phyloP scores from a whole-genome alignment of 768 basidiomycete genomes.

The Dioszegia crocea region DNA sequence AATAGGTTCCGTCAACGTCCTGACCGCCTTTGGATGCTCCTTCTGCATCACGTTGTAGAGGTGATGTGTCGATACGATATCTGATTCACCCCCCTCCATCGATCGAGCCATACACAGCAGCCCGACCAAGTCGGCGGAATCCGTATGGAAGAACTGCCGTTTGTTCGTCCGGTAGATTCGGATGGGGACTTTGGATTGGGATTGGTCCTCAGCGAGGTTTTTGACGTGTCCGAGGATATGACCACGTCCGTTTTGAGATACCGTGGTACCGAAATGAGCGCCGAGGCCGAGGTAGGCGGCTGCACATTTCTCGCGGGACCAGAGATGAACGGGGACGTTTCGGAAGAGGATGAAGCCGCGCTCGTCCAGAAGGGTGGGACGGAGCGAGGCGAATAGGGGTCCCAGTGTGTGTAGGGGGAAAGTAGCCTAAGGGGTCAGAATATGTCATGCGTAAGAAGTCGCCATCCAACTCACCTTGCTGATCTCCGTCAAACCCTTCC shows the following conservation, averaged over 20 bases:
- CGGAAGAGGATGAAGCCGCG: constrained; percentile 49
- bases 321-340: constrained; percentile 40
- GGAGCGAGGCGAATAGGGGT: constrained; percentile 20
- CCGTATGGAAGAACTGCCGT: constrained; percentile 47
- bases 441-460: background rate
- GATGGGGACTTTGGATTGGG: constrained; percentile 33
- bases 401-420: constrained; percentile 39
- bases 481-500: constrained; percentile 27
- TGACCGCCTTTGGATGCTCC: constrained; percentile 44
- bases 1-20: constrained; percentile 34
- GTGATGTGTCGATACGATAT: constrained; percentile 45
- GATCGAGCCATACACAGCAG: constrained; percentile 47
- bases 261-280: constrained; percentile 38
- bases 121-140: constrained; percentile 46
- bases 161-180: constrained; percentile 37
- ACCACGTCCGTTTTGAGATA: constrained; percentile 44
- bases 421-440: constrained; percentile 22
- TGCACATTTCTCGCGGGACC: constrained; percentile 39
- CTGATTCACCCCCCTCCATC: constrained; percentile 45
- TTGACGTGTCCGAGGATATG: constrained; percentile 49
- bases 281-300: constrained; percentile 45
- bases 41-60: constrained; percentile 44
- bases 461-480: constrained; percentile 17
- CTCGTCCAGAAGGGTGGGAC: constrained; percentile 40
- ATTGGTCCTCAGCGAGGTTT: constrained; percentile 48